Evolutionary conservation across 2,329 filamentous ascomycete species (phyloP).

Genomic region (Fusarium sacchari): DNA sequence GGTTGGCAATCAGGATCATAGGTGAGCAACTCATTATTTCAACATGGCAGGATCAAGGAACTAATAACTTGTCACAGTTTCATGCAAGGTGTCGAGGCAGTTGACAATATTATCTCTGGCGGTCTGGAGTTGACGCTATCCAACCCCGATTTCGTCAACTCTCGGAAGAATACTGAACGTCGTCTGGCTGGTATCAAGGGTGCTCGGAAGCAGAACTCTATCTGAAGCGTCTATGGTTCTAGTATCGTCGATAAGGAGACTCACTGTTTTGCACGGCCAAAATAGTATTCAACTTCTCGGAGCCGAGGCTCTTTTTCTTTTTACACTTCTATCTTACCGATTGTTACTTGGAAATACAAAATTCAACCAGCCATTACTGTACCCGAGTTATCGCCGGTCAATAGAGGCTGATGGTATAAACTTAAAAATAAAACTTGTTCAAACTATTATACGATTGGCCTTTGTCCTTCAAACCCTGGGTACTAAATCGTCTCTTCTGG

Average conservation of each 20-base stretch:
- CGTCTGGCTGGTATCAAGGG: slow-evolving; percentile 40
- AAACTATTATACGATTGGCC: not conserved
- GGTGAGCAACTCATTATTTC: not conserved
- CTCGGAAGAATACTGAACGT: slow-evolving; percentile 67
- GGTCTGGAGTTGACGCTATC: slow-evolving; percentile 92
- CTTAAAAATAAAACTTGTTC: rapidly evolving
- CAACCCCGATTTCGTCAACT: slow-evolving; percentile 96
- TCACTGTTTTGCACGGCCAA: rapidly evolving
- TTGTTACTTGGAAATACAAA: not conserved
- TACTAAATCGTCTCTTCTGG: not conserved
- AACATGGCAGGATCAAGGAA: rapidly evolving
- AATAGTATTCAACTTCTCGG: not conserved
- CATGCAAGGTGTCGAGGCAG: slow-evolving; percentile 95
- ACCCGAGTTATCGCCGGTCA: rapidly evolving
- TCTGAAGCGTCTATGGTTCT: rapidly evolving
- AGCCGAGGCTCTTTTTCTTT: rapidly evolving
- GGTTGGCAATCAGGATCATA: slow-evolving; percentile 92
- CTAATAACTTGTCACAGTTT: slow-evolving; percentile 67
- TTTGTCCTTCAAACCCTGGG: not conserved
- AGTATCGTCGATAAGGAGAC: rapidly evolving
- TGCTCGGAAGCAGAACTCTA: not conserved
- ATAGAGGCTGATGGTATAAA: rapidly evolving
- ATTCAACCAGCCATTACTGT: rapidly evolving
- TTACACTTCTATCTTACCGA: not conserved
- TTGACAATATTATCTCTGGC: slow-evolving; percentile 88